phyloP scores from a whole-genome alignment of 495 filamentous ascomycete species.

The Podospora conica region DNA sequence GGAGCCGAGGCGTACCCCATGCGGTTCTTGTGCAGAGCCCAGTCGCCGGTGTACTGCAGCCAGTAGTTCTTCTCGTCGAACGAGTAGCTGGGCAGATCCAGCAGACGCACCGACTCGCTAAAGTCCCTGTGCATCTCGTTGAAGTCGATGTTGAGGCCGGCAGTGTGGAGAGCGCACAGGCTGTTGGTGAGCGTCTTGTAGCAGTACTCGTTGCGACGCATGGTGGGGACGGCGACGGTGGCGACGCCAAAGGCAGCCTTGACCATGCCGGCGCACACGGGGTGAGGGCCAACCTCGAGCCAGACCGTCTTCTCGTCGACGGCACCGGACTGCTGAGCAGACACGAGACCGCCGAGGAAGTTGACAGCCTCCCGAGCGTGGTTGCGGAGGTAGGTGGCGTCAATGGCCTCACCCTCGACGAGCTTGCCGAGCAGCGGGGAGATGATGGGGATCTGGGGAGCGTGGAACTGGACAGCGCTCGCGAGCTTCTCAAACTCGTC shows the following conservation, averaged over 20 bases:
- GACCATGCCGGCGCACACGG: conserved; percentile 63
- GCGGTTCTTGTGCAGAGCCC: conserved; percentile 64
- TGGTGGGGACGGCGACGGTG: conserved; percentile 52
- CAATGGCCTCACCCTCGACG: conserved; percentile 50
- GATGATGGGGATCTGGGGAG: conserved; percentile 61
- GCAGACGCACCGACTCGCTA: conserved; percentile 48
- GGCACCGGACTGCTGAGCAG: conserved; percentile 42
- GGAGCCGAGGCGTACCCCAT: conserved; percentile 47
- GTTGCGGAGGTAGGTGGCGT: conserved; percentile 54
- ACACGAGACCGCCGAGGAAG: conserved; percentile 58
- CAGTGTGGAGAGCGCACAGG: conserved; percentile 55
- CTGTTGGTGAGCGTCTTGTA: conserved; percentile 61
- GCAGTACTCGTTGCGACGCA: conserved; percentile 47
- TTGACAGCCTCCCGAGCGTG: conserved; percentile 70
- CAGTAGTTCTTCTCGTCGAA: conserved; percentile 82
- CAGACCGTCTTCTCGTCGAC: conserved; percentile 53
- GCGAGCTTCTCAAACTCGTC: conserved; percentile 58
- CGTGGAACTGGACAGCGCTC: conserved; percentile 50
- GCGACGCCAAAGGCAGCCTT: conserved; percentile 56
- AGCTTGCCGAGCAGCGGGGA: conserved; percentile 62
- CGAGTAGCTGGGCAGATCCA: conserved; percentile 66
- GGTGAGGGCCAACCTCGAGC: conserved; percentile 66
- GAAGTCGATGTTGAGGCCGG: conserved; percentile 67
- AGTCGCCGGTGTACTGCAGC: conserved; percentile 68
- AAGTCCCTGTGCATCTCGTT: conserved; percentile 75